These are phyloP conservation scores for Cynara cardunculus DNA, from an alignment of 129 eudicot genomes.

Conservation along the genomic window DNA sequence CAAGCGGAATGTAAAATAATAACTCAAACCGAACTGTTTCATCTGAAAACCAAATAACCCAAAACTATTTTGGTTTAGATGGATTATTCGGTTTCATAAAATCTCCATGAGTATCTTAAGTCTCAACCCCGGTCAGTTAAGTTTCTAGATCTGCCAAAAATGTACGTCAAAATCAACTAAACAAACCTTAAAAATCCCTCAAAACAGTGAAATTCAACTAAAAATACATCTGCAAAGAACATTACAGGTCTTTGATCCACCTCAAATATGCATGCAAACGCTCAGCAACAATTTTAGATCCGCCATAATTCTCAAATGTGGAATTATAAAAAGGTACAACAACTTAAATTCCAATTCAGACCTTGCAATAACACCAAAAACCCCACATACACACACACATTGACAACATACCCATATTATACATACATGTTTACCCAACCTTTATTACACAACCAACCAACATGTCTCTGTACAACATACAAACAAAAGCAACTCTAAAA, in stretches of 20 bases:
- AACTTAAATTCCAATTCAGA: not conserved
- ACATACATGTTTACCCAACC: constrained; percentile 21
- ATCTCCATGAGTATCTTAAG: no score
- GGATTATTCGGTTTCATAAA: no score
- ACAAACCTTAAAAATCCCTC: no score
- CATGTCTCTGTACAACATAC: constrained; percentile 26
- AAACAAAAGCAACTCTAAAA: constrained; percentile 8
- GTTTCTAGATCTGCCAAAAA: not conserved
- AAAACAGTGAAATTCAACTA: no score
- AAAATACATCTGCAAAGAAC: no score
- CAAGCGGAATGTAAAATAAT: no score
- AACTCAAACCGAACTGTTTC: no score
- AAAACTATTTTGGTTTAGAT: not conserved
- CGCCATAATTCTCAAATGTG: not conserved
- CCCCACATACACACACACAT: not conserved
- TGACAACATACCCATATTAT: constrained; percentile 12
- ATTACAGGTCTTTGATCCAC: no score
- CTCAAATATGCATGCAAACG: no score
- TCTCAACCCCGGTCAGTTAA: no score
- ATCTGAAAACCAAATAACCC: not conserved
- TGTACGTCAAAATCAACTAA: no score
- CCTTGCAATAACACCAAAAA: not conserved
- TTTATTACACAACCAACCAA: constrained; percentile 38
- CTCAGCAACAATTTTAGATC: no score
- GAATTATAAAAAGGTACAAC: not conserved